These are phyloP conservation scores for Pythium utonaiense DNA, from an alignment of 352 stramenopile genomes.

Conservation along the genomic window DNA sequence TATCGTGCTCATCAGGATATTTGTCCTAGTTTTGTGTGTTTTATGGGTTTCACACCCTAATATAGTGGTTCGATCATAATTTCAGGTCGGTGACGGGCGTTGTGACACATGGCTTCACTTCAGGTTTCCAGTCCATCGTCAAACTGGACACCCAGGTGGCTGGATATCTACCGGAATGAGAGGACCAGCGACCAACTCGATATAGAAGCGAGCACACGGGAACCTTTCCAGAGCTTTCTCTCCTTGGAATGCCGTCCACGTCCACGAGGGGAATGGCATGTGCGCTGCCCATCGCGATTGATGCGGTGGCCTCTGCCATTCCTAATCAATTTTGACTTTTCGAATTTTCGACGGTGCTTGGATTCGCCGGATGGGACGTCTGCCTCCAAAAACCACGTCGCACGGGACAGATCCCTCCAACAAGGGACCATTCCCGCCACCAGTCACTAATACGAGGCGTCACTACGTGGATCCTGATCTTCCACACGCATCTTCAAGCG, in stretches of 20 bases:
- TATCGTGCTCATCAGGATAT: not conserved
- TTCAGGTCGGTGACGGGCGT: not conserved
- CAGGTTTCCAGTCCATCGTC: not conserved
- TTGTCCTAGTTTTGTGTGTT: not conserved
- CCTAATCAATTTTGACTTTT: slow-evolving; percentile 4
- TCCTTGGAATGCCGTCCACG: too few relatives aligned
- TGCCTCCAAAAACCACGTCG: slow-evolving; percentile 10
- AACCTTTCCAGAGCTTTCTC: too few relatives aligned
- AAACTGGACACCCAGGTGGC: not conserved
- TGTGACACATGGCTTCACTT: slow-evolving; percentile 26
- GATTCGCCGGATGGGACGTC: not conserved
- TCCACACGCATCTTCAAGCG: slow-evolving; percentile 8
- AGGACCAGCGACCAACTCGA: too few relatives aligned
- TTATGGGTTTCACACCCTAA: too few relatives aligned
- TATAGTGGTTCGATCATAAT: not conserved
- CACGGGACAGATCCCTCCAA: slow-evolving; percentile 14
- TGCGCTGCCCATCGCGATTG: too few relatives aligned
- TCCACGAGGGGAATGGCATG: not conserved
- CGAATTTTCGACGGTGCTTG: slow-evolving; percentile 6
- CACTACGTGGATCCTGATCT: slow-evolving; percentile 14
- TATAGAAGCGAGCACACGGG: too few relatives aligned
- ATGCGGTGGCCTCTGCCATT: not conserved
- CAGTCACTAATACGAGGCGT: slow-evolving; percentile 16
- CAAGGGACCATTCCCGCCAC: slow-evolving; percentile 15
- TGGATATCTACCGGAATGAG: too few relatives aligned